Evolutionary conservation across 331 rosid genomes (phyloP).

Genomic region (Quercus lobata): DNA sequence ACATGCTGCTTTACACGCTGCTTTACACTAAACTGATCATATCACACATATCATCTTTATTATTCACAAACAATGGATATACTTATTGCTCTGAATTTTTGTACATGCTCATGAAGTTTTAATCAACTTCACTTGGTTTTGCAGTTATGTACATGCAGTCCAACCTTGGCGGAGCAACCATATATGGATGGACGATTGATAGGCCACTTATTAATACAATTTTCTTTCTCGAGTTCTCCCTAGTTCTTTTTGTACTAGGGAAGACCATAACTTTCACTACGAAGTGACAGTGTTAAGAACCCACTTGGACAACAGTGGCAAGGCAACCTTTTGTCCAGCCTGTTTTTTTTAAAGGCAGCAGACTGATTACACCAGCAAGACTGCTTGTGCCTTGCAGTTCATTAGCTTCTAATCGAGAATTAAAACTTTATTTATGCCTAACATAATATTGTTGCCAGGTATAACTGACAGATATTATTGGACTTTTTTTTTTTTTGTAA

Average conservation of each 20-base stretch:
- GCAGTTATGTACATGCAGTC: slow-evolving; percentile 42
- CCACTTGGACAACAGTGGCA: neutral
- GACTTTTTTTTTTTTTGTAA: neutral
- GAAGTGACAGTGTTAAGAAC: neutral
- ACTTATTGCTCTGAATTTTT: too few relatives aligned
- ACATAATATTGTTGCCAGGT: neutral
- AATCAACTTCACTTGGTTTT: neutral
- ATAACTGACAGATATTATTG: neutral
- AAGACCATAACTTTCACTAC: slow-evolving; percentile 34
- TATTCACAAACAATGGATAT: too few relatives aligned
- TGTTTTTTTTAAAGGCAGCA: neutral
- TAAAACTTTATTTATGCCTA: too few relatives aligned
- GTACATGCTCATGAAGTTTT: neutral
- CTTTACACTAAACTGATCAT: neutral
- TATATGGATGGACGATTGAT: slow-evolving; percentile 40
- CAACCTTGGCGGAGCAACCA: slow-evolving; percentile 28
- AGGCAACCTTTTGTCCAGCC: neutral
- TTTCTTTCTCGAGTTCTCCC: slow-evolving; percentile 38
- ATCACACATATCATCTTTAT: neutral
- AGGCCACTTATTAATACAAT: slow-evolving; percentile 30
- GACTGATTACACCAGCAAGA: neutral
- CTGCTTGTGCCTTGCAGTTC: neutral
- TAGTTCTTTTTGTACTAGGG: slow-evolving; percentile 36
- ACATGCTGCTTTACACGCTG: too few relatives aligned
- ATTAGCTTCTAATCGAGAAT: too few relatives aligned